phyloP scores from a whole-genome alignment of 441 rosid species.

The Euphorbia celastroides region DNA sequence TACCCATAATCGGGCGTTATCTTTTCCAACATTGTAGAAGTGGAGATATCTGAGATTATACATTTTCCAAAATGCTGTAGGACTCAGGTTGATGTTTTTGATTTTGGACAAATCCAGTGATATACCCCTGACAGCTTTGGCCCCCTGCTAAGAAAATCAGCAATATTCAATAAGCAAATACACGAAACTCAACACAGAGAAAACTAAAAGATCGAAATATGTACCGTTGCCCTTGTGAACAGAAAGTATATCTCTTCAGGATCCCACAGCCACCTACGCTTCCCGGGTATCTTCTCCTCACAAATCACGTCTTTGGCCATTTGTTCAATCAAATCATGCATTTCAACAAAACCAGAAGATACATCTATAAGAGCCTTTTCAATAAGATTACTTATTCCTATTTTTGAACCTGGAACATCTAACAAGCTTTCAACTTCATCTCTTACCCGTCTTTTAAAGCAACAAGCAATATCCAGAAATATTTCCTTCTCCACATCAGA shows the following conservation, averaged over 20 bases:
- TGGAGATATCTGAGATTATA: not conserved
- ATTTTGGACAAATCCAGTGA: not conserved
- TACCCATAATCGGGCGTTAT: not conserved
- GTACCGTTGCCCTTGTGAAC: not conserved
- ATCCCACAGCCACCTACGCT: constrained; percentile 5
- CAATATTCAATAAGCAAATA: not conserved
- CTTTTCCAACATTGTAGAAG: not conserved
- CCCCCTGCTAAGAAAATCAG: not conserved
- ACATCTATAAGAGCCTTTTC: constrained; percentile 11
- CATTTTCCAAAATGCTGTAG: not conserved
- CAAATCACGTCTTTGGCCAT: not conserved
- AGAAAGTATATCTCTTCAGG: constrained; percentile 1
- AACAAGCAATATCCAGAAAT: constrained; percentile 18
- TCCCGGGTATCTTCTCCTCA: not conserved
- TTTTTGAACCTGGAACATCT: not conserved
- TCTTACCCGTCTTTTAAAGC: not conserved
- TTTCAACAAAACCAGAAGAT: constrained; percentile 3
- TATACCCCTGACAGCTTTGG: not conserved
- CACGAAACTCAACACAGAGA: not conserved
- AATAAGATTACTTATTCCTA: not conserved
- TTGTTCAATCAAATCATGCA: constrained; percentile 25
- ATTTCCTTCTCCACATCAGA: not conserved
- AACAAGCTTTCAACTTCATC: not conserved
- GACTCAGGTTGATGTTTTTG: not conserved
- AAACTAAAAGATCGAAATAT: too few relatives aligned